Evolutionary conservation across 2,329 filamentous ascomycete genomes (phyloP).

Genomic region (Trichothecium roseum): DNA sequence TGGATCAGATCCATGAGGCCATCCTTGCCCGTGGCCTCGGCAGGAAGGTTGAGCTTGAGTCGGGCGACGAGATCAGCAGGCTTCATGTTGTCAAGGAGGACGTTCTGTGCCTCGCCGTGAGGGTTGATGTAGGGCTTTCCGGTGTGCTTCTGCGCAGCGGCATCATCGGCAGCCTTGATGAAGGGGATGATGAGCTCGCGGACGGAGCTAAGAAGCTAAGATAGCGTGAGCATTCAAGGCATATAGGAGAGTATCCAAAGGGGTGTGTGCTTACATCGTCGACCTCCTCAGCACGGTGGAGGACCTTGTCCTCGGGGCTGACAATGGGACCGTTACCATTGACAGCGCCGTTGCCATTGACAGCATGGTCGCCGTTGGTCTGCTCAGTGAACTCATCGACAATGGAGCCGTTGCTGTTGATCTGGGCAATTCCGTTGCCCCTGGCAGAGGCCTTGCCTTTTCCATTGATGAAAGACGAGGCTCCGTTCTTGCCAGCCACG

Average conservation of each 20-base stretch:
- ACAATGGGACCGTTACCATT: slow-evolving; percentile 2
- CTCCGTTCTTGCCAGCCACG: slow-evolving; percentile 1
- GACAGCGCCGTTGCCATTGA: background rate
- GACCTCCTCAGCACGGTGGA: slow-evolving; percentile 31
- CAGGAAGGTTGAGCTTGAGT: slow-evolving; percentile 49
- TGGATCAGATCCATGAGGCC: slow-evolving; percentile 64
- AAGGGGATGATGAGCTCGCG: slow-evolving; percentile 60
- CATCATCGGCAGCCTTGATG: slow-evolving; percentile 59
- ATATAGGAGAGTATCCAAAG: background rate
- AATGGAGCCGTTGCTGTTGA: slow-evolving; percentile 2
- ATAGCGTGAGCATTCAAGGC: background rate
- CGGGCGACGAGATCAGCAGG: slow-evolving; percentile 47
- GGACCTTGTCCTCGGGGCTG: slow-evolving; percentile 5
- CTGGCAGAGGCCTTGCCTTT: slow-evolving; percentile 5
- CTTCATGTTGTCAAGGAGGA: slow-evolving; percentile 52
- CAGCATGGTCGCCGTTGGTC: background rate
- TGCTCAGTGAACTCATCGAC: background rate
- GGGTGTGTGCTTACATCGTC: slow-evolving; percentile 28
- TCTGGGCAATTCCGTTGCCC: slow-evolving; percentile 4
- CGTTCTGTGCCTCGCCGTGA: slow-evolving; percentile 34
- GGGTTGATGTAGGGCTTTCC: slow-evolving; percentile 35
- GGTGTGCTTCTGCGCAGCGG: slow-evolving; percentile 36
- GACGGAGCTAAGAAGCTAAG: slow-evolving; percentile 58
- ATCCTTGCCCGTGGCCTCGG: slow-evolving; percentile 51
- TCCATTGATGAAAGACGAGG: slow-evolving; percentile 5